Conservation (phyloP, 1,139 yeast genomes). For the Candida sojae region DNA sequence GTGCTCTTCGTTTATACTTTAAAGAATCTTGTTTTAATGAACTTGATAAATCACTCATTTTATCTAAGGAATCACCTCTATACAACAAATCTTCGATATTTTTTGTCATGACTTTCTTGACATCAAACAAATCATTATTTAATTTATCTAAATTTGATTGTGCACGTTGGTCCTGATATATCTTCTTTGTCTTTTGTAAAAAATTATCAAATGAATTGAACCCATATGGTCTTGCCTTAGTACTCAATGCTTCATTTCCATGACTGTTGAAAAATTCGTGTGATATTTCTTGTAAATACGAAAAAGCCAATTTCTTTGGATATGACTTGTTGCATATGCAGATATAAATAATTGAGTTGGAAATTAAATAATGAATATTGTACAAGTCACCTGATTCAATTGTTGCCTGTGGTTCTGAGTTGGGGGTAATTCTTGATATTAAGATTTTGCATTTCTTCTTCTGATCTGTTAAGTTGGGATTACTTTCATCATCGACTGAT, state of each 20-base stretch:
- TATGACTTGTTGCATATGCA: constrained; percentile 77
- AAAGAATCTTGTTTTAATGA: constrained; percentile 79
- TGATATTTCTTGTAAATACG: constrained; percentile 79
- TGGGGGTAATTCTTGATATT: constrained; percentile 73
- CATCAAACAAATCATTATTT: constrained; percentile 88
- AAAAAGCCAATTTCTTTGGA: constrained; percentile 87
- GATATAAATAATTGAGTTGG: constrained; percentile 68
- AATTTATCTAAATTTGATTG: constrained; percentile 84
- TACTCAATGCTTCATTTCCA: constrained; percentile 65
- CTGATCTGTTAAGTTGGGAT: constrained; percentile 62
- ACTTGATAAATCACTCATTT: constrained; percentile 86
- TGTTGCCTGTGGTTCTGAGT: constrained; percentile 84
- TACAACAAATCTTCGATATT: constrained; percentile 92
- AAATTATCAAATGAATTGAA: constrained; percentile 84
- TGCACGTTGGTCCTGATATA: constrained; percentile 90
- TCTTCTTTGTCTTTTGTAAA: constrained; percentile 81
- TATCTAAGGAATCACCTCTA: constrained; percentile 92
- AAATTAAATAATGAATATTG: constrained; percentile 74
- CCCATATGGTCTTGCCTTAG: constrained; percentile 80
- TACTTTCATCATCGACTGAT: constrained; percentile 79
- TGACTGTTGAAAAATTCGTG: constrained; percentile 81
- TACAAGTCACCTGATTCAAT: constrained; percentile 69
- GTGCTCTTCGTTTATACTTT: constrained; percentile 88
- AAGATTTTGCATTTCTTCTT: constrained; percentile 84
- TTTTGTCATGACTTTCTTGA: constrained; percentile 92